Evolutionary conservation across 2,329 filamentous ascomycete species (phyloP), one percentile per base, ranked within the genome.

Genomic region (Aspergillus puulaauensis): DNA sequence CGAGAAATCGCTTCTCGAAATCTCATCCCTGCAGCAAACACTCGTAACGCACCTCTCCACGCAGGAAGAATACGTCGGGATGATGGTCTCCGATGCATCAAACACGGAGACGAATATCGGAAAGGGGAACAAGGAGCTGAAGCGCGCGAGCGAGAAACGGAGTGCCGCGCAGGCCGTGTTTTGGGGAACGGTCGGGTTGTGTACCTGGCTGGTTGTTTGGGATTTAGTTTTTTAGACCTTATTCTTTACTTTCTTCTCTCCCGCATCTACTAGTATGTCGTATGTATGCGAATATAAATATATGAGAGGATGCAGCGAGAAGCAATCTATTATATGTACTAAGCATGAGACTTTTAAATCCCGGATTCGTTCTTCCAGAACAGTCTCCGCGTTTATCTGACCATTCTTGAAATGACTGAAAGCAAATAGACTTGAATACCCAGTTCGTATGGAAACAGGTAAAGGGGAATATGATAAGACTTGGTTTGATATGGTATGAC

Each of bases 1-100:
- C 0, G 92, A 99, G 73, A 91, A 90, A 72, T 96, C 92, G 1
- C 83, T 99, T 6, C 75, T 96, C 3, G 95, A 99, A 73, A 97
- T 99, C 62, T 90, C 91, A 7, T 92, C 96, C 70, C 80, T 99
- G 52, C 95, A 99, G 73, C 91, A 90, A 55, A 87, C 93, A 54
- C 87, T 99, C 12, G 91, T 95, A 41, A 86, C 86, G 67, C 96
- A 97, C 70, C 83, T 99, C 21, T 84, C 88, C 40, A 88, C 89
- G 14, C 95, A 99, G 71, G 89, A 90, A 54, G 91, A 91, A 56
- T 89, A 95, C 66, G 96, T 99, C 61, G 90, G 92, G 59, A 90
- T 95, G 71, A 82, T 99, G 19, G 91, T 96, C 33, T 82, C 87
- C 44, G 93, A 99, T 73, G 92, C 91, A 2, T 83, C 87, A 59